These are phyloP conservation scores for Metschnikowia bowlesiae DNA, from an alignment of 805 yeast species.

Conservation along the genomic window DNA sequence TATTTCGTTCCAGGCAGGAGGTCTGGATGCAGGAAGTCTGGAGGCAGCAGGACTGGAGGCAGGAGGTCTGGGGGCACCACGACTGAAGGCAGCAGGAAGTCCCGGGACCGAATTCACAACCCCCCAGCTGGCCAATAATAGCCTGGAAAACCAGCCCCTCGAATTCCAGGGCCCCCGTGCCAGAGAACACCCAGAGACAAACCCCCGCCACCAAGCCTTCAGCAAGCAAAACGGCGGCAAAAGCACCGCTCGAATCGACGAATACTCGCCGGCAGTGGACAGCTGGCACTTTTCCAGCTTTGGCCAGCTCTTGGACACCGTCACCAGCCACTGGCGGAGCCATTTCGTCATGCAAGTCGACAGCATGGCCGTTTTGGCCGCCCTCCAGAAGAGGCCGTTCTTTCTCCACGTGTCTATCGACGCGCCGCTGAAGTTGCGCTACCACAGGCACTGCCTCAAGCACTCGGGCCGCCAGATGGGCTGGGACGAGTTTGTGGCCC, in stretches of 20 bases:
- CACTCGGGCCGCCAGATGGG: conserved; percentile 8
- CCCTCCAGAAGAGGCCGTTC: conserved; percentile 67
- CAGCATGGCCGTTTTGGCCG: conserved; percentile 39
- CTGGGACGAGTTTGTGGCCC: conserved; percentile 35
- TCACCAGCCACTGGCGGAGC: conserved; percentile 62
- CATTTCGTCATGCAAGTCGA: conserved; percentile 57
- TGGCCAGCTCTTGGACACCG: conserved; percentile 50
- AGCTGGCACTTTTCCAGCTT: conserved; percentile 32
- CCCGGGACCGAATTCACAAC: too few species aligned
- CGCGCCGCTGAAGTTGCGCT: conserved; percentile 58
- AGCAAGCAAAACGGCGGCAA: too few species aligned
- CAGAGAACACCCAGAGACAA: too few species aligned
- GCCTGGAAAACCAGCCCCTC: too few species aligned
- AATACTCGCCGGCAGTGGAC: conserved; percentile 4
- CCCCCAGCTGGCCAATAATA: too few species aligned
- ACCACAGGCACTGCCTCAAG: conserved; percentile 26
- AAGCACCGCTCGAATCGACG: neutral
- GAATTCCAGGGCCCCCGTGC: too few species aligned
- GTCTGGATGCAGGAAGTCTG: neutral
- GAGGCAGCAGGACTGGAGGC: neutral
- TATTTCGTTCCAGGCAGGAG: conserved; percentile 11
- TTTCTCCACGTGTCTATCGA: conserved; percentile 76
- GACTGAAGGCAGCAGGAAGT: neutral
- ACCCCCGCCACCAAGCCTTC: too few species aligned
- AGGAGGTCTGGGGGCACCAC: neutral